phyloP scores from a whole-genome alignment of 2,329 filamentous ascomycete genomes.

The Fusarium dimerum region DNA sequence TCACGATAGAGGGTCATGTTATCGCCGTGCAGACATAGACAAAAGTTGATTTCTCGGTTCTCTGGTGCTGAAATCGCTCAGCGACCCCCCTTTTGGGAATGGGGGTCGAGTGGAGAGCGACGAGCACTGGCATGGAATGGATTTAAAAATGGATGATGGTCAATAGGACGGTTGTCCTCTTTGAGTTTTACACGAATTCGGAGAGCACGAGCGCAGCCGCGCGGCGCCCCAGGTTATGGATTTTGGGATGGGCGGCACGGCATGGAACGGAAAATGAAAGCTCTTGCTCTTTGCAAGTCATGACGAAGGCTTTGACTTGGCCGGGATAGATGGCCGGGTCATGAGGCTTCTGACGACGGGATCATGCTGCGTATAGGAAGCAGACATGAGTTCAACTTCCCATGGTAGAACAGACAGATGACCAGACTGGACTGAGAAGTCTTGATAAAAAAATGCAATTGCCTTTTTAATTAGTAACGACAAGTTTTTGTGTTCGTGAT shows the following conservation, averaged over 20 bases:
- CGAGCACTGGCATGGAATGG: conserved; percentile 34
- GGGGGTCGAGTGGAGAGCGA: conserved; percentile 35
- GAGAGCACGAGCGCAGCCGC: conserved; percentile 40
- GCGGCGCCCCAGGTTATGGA: conserved; percentile 40
- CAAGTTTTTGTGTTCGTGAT: no score
- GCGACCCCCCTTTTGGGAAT: conserved; percentile 32
- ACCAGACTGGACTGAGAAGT: conserved; percentile 36
- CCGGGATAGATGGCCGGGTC: conserved; percentile 25
- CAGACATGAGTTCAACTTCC: conserved; percentile 28
- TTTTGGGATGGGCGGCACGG: conserved; percentile 38
- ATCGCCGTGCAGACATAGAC: conserved; percentile 57
- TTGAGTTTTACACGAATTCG: conserved; percentile 34
- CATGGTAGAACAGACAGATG: conserved; percentile 33
- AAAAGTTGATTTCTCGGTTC: conserved; percentile 68
- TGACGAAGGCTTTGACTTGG: conserved; percentile 30
- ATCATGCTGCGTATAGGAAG: conserved; percentile 22
- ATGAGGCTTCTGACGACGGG: conserved; percentile 31
- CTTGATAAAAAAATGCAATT: conserved; percentile 34
- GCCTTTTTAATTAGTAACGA: conserved; percentile 13
- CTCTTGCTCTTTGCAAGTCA: conserved; percentile 35
- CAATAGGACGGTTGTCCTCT: conserved; percentile 37
- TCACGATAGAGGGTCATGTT: conserved; percentile 47
- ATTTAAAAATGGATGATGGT: conserved; percentile 28
- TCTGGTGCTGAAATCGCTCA: conserved; percentile 46
- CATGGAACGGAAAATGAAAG: conserved; percentile 33